phyloP scores from a whole-genome alignment of 176 grass and related monocot genomes.

The Aegilops bicornis region DNA sequence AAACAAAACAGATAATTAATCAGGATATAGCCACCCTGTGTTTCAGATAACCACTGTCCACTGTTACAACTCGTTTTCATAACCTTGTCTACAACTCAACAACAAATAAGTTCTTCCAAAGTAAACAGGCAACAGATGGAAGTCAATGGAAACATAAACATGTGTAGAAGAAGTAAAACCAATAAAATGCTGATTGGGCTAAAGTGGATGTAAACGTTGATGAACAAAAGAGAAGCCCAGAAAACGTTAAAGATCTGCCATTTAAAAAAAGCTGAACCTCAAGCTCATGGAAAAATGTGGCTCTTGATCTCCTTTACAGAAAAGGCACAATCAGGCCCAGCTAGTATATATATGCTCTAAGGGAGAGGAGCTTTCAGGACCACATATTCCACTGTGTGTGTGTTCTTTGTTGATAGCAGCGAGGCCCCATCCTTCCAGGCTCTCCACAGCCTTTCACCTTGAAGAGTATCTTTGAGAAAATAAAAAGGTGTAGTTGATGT shows the following conservation, averaged over 20 bases:
- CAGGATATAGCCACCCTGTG: background rate
- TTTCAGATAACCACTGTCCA: background rate
- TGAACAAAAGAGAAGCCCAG: background rate
- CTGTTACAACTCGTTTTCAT: background rate
- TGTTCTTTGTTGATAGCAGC: slow-evolving; percentile 7
- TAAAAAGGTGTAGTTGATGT: slow-evolving; percentile 7
- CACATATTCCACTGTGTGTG: slow-evolving; percentile 24
- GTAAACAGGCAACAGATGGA: background rate
- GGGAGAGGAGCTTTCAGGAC: slow-evolving; percentile 50
- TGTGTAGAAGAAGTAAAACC: background rate
- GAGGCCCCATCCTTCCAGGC: slow-evolving; percentile 9
- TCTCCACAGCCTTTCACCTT: slow-evolving; percentile 20
- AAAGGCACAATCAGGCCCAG: slow-evolving; percentile 22
- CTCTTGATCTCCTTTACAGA: slow-evolving; percentile 19
- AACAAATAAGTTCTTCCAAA: background rate
- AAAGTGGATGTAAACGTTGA: slow-evolving; percentile 28
- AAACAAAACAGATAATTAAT: background rate
- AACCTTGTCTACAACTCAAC: background rate
- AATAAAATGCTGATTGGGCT: background rate
- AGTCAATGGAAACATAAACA: background rate
- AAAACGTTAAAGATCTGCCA: slow-evolving; percentile 31
- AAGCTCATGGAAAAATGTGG: slow-evolving; percentile 29
- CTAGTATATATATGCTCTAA: slow-evolving; percentile 27
- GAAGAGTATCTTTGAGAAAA: slow-evolving; percentile 22
- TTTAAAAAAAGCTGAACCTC: slow-evolving; percentile 38